Evolutionary conservation across 768 basidiomycete genomes (phyloP), one percentile per base, ranked within the genome.

Genomic region (Pholiota microspora): DNA sequence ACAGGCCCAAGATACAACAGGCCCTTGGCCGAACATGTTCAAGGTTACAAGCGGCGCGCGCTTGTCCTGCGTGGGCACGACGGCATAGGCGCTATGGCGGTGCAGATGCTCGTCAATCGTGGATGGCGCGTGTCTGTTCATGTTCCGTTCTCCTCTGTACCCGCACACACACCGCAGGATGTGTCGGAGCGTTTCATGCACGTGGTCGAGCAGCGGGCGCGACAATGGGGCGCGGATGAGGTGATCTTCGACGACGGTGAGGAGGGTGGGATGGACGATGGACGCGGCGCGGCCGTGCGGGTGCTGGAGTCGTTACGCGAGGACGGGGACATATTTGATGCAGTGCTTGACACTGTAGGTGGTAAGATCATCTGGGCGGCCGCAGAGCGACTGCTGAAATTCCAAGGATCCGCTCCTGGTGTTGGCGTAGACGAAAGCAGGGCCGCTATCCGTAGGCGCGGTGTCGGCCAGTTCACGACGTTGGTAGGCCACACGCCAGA

Each of bases 61-160:
- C 75, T 96, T 21, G 80, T 95, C 44, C 72, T 94, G 44, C 76
- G 83, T 48, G 86, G 85, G 0, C 89, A 92, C 58, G 86, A 87
- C 55, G 89, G 89, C 1, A 70, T 79, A 1, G 91, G 92, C 4
- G 89, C 87, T 8, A 73, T 95, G 62, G 86, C 86, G 3, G 82
- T 83, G 13, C 90, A 93, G 66, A 86, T 92, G 78, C 79, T 97
- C 40, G 79, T 81, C 3, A 69, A 73, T 13, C 74, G 78, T 7
- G 89, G 89, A 2, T 90, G 89, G 76, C 75, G 80, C 16, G 85
- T 96, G 8, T 87, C 81, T 54, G 90, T 88, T 3, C 90, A 94
- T 54, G 70, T 78, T 24, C 72, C 78, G 34, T 72, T 63, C 53
- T 65, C 71, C 5, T 64, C 65, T 35, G 59, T 64, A 7, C 63